Conservation (phyloP, 108 stramenopile genomes). For the Cyclotella sp. region DNA sequence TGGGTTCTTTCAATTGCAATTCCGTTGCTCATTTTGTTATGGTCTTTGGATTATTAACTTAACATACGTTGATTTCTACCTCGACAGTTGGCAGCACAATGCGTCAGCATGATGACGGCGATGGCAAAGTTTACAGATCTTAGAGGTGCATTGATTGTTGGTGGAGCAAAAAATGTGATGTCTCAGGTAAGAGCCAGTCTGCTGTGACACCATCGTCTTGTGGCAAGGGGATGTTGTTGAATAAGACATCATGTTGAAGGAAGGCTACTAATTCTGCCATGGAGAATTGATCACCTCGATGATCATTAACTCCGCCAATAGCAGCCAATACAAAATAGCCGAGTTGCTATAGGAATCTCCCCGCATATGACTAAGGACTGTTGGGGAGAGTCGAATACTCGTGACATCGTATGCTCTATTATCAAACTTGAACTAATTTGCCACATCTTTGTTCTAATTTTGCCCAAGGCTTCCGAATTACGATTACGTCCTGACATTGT, state of each 20-base stretch:
- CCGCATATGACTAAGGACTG: conserved; percentile 43
- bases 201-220: not conserved
- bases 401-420: conserved; percentile 29
- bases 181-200: conserved; percentile 64
- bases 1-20: not conserved
- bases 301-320: conserved; percentile 52
- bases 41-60: not conserved
- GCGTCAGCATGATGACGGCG: conserved; percentile 85
- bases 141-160: conserved; percentile 82
- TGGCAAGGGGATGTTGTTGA: not conserved
- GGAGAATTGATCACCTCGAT: conserved; percentile 39
- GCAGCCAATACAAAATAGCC: conserved; percentile 42
- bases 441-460: not conserved
- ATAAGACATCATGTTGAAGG: not conserved
- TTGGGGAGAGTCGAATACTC: conserved; percentile 51
- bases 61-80: not conserved
- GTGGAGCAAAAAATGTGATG: conserved; percentile 94
- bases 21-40: not conserved
- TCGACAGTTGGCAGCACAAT: conserved; percentile 91
- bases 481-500: conserved; percentile 93
- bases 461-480: conserved; percentile 83
- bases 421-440: too few species aligned
- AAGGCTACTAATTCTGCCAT: conserved; percentile 43
- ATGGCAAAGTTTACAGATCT: conserved; percentile 92
- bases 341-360: conserved; percentile 52